These are phyloP conservation scores for Daucus carota DNA, from an alignment of 129 eudicot genomes.

Conservation along the genomic window DH1_v3.0 NC_030388.2:19449001-19449500, in stretches of 20 bases:
- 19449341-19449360: background rate
- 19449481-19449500: background rate
- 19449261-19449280: slow-evolving; percentile 98
- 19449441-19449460: background rate
- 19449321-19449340: slow-evolving; percentile 95
- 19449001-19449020: background rate
- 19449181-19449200: background rate
- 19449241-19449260: slow-evolving; percentile 32
- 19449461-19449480: background rate
- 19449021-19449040: background rate
- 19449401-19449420: background rate
- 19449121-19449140: slow-evolving; percentile 97
- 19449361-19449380: background rate
- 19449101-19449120: slow-evolving; percentile 8
- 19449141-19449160: slow-evolving; percentile 99
- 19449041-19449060: background rate
- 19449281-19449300: slow-evolving; percentile 90
- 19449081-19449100: background rate
- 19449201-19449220: background rate
- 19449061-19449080: background rate
- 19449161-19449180: slow-evolving; percentile 78
- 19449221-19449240: background rate
- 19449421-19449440: background rate
- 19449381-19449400: background rate
- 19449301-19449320: slow-evolving; percentile 96